Base-by-base conservation (phyloP, 2,329 filamentous ascomycete species). In the Alternaria triticimaculans region DNA sequence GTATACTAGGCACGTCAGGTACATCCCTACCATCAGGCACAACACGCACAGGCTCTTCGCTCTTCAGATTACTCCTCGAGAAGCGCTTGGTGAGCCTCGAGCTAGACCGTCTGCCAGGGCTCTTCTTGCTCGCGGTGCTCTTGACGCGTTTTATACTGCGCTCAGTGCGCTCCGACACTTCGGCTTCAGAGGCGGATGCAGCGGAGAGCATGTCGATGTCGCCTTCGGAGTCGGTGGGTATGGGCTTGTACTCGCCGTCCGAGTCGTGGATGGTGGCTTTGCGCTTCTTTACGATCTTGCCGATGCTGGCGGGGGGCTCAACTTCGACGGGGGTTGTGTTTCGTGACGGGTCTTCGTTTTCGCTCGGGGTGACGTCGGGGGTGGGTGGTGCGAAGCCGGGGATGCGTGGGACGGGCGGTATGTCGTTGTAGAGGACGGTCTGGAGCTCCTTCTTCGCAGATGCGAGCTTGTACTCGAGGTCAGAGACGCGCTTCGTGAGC, bases 391-490 rank as follows among this genome's bases (percentile, higher is more conserved):
- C 60, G 21, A 78, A 67, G 48, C 70, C 71, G 20, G 76, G 76
- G 28, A 83, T 54, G 14, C 78, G 72, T 0, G 81, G 82, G 18
- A 78, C 67, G 1, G 82, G 79, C 6, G 79, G 78, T 7, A 78
- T 73, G 41, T 85, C 81, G 25, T 84, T 82, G 21, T 63, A 62
- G 15, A 86, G 77, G 43, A 85, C 80, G 6, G 84, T 79, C 30
- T 82, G 80, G 23, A 90, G 81, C 74, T 90, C 85, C 53, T 82
- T 82, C 33, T 86, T 82, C 9, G 87, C 87, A 37, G 82, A 81
- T 15, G 86, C 80, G 28, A 90, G 82, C 72, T 89, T 88, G 12
- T 80, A 75, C 69, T 90, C 88, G 12, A 90, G 82, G 66, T 89
- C 84, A 67, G 86, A 88, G 28, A 90, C 87, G 56, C 86, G 84